phyloP scores from a whole-genome alignment of 805 yeast genomes.

The Debaryomyces maramus region DNA sequence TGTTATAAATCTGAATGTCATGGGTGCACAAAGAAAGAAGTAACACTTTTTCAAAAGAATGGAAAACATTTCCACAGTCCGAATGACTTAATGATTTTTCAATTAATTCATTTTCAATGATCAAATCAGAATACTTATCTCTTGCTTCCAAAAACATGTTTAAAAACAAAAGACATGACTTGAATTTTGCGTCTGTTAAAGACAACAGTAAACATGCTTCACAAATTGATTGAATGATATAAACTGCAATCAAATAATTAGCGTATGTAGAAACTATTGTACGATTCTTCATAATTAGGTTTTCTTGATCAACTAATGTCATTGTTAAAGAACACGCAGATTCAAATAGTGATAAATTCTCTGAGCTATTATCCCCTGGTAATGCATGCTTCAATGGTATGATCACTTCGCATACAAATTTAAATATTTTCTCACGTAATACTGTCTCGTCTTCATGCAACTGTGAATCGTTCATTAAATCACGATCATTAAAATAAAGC shows the following conservation, averaged over 20 bases:
- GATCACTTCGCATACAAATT: slow-evolving; percentile 26
- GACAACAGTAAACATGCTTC: slow-evolving; percentile 35
- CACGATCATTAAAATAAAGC: slow-evolving; percentile 30
- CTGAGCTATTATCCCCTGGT: slow-evolving; percentile 13
- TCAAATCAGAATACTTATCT: slow-evolving; percentile 9
- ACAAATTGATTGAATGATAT: slow-evolving; percentile 32
- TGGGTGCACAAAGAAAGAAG: slow-evolving; percentile 43
- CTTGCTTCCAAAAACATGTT: slow-evolving; percentile 33
- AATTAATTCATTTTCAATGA: slow-evolving; percentile 2
- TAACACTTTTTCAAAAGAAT: slow-evolving; percentile 37
- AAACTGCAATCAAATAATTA: slow-evolving; percentile 29
- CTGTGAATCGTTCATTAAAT: slow-evolving; percentile 20
- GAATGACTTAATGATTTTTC: slow-evolving; percentile 8
- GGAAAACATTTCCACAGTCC: slow-evolving; percentile 20
- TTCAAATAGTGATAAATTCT: slow-evolving; percentile 25
- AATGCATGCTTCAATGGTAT: slow-evolving; percentile 28
- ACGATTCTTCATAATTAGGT: slow-evolving; percentile 14
- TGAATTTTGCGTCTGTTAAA: slow-evolving; percentile 36
- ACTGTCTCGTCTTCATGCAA: slow-evolving; percentile 12
- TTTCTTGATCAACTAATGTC: slow-evolving; percentile 24
- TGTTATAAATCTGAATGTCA: slow-evolving; percentile 43
- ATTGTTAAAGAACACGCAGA: slow-evolving; percentile 35
- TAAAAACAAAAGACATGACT: slow-evolving; percentile 34
- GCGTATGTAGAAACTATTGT: slow-evolving; percentile 26
- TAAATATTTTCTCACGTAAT: slow-evolving; percentile 12